Base-by-base conservation (phyloP, 768 basidiomycete genomes). In the Cystofilobasidium macerans region DNA sequence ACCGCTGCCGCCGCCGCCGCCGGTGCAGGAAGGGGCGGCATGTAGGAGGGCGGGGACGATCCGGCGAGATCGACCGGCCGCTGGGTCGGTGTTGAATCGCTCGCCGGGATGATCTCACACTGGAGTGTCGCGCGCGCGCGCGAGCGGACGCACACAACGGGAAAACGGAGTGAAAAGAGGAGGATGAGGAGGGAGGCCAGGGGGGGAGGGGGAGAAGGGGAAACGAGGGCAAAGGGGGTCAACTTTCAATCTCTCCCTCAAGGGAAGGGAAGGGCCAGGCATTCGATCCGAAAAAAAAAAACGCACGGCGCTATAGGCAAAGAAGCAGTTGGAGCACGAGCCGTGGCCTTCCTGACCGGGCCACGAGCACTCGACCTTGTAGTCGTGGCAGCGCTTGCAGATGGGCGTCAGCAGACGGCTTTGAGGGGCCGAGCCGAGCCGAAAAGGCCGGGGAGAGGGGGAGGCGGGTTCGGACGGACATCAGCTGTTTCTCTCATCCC, bases 381-480 rank as follows among this genome's bases (percentile, higher is more conserved):
- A 45, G 43, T 60, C 58, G 38, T 42, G 43, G 38, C 58, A 60
- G 20, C 58, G 58, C 43, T 60, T 60, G 58, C 58, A 60, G 24
- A 60, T 45, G 14, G 58, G 38, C 7, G 8, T 24, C 43, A 30
- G 43, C 9, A 14, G 58, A 7, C 58, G 42, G 58, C 7, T 7
- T 4, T 5, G n/a, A n/a, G n/a, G n/a, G n/a, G n/a, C n/a, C 7
- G 42, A 42, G 16, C 14, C 38, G 42, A 18, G 42, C 16, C 3
- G 42, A 42, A 20, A 14, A 42, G 4, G 9, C 14, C 16, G 9
- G 12, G 6, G 26, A 28, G 33, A 43, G 20, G 1, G 20, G 18
- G 2, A 38, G 20, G 35, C 16, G 35, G 11, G 38, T 8, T 8
- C 38, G n/a, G n/a, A n/a, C n/a, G n/a, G n/a, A n/a, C n/a, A n/a